Percentiles rank a stretch among this genome's conserved stretches.
phyloP scores from a whole-genome alignment of 306 rosid species.

The Hippophae tibetana region DNA sequence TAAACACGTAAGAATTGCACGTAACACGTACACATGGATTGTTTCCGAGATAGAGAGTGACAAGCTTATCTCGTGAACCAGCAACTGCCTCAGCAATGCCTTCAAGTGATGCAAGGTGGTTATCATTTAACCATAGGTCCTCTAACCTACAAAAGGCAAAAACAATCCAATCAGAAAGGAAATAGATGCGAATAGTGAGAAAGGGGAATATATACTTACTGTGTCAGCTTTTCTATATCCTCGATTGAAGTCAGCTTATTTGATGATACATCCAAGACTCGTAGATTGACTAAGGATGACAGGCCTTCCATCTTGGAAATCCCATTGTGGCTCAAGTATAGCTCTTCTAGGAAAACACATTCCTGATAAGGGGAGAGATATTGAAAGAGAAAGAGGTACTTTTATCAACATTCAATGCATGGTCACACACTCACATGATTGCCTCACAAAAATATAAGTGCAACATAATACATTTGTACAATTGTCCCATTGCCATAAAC shows the following conservation, averaged over 20 bases:
- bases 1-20: constrained; percentile 7
- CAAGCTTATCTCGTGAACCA: constrained; percentile 76
- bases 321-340: constrained; percentile 93
- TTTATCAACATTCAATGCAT: constrained; percentile 2
- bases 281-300: constrained; percentile 71
- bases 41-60: constrained; percentile 78
- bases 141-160: constrained; percentile 49
- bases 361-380: constrained; percentile 28
- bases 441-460: too few species aligned
- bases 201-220: constrained; percentile 31
- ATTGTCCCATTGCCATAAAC: background rate
- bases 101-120: constrained; percentile 63
- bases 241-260: constrained; percentile 64
- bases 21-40: constrained; percentile 74
- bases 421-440: too few species aligned
- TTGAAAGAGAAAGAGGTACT: constrained; percentile 4
- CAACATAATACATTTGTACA: background rate
- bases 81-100: constrained; percentile 56
- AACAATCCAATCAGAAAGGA: constrained; percentile 2
- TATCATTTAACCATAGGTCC: constrained; percentile 96
- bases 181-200: constrained; percentile 6
- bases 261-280: constrained; percentile 76
- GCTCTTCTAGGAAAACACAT: constrained; percentile 76
- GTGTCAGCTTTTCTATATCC: constrained; percentile 51
- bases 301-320: constrained; percentile 81